Evolutionary conservation across 306 rosid species (phyloP).

Genomic region (Lathyrus aphaca): DNA sequence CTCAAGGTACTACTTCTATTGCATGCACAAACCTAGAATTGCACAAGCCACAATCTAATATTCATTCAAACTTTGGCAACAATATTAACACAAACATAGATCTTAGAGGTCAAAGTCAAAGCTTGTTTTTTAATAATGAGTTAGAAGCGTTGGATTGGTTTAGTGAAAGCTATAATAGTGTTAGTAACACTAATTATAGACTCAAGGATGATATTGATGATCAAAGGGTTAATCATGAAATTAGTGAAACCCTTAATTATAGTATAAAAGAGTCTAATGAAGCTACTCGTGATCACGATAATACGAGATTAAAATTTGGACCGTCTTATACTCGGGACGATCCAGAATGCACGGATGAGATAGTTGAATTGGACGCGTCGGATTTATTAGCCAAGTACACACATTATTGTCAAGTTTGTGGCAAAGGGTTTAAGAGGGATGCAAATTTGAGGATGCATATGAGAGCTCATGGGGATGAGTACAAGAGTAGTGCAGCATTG

Average conservation of each 20-base stretch:
- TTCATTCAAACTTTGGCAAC: constrained; percentile 5
- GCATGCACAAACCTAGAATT: constrained; percentile 24
- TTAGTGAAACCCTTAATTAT: constrained; percentile 36
- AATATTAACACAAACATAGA: constrained; percentile 3
- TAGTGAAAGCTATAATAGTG: constrained; percentile 44
- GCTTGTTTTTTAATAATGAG: constrained; percentile 43
- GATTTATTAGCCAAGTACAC: constrained; percentile 92
- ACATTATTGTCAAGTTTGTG: constrained; percentile 88
- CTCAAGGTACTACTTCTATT: constrained; percentile 40
- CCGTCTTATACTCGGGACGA: background rate
- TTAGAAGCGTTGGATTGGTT: constrained; percentile 54
- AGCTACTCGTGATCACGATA: background rate
- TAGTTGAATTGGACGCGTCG: constrained; percentile 65
- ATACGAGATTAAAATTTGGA: background rate
- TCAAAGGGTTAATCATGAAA: constrained; percentile 23
- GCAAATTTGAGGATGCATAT: constrained; percentile 96
- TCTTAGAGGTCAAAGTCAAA: constrained; percentile 40
- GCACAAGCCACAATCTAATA: background rate
- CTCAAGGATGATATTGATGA: constrained; percentile 35
- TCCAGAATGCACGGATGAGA: constrained; percentile 24
- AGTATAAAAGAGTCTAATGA: constrained; percentile 23
- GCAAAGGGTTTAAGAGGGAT: constrained; percentile 90
- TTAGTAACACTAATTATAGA: constrained; percentile 3
- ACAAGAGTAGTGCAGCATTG: constrained; percentile 74
- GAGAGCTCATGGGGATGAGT: constrained; percentile 97